Base-by-base conservation (phyloP, 2,329 filamentous ascomycete genomes). In the Neofusicoccum laricinum region DNA sequence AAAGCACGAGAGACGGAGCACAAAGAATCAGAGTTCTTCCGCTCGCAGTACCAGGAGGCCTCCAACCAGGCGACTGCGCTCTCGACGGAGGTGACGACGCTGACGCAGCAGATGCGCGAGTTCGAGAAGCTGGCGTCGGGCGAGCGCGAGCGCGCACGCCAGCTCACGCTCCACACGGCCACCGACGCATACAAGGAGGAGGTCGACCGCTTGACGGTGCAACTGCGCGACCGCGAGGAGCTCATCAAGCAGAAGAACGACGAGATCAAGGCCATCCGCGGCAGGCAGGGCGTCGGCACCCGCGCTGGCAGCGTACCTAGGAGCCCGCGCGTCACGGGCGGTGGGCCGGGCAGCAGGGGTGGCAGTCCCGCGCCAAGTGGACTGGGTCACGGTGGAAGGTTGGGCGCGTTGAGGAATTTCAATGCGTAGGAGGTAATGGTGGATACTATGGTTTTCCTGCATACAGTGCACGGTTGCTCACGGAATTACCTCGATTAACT, bases 1-100 rank as follows among this genome's bases (percentile, higher is more conserved):
- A 71, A 71, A 41, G 68, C 72, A 7, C 72, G 78, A 12, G 66
- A 72, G 36, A 73, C 68, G 14, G 67, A 73, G 1, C 75, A 83
- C 32, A 78, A 77, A 14, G 84, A 87, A 3, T 76, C 82, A 30
- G 84, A 87, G 1, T 91, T 87, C 69, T 77, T 81, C 12, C 82
- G 85, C 61, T 79, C 80, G 3, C 78, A 82, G 10, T 91, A 90
- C 69, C 88, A 68, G 34, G 59, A 58, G 6, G 69, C 69, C 6
- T 57, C 59, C 36, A 61, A 45, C 48, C 2, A 14, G 3, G 49
- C 64, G 17, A 34, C 45, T 1, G 46, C 46, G 21, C 30, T 30
- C 32, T 53, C 49, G 12, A 40, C 17, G 2, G 25, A 49, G 32
- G 34, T 40, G 41, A 15, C 34, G n/a, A 48, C 14, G 4, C 53